Base-by-base conservation (phyloP, 495 filamentous ascomycete species). In the Penicillium pancosmium region DNA sequence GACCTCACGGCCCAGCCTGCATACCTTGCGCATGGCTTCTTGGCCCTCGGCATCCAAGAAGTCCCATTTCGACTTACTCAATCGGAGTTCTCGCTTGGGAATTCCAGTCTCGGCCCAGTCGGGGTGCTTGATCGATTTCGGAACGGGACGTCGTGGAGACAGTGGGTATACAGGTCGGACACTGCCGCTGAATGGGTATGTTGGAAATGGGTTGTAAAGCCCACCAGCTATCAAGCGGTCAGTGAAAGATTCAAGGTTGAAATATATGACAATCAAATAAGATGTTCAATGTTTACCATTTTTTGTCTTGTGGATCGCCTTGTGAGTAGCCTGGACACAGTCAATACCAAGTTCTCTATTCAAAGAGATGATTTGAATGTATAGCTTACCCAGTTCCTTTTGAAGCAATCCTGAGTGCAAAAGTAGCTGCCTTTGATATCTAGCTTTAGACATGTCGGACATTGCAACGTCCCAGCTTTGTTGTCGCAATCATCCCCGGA, bases 341-440 rank as follows among this genome's bases (percentile, higher is more conserved):
- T 38, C 36, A 38, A n/a, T n/a, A 5, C 15, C 12, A 0, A 13
- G 10, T 38, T 38, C 36, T 38, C 27, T 31, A 31, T 31, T 31
- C 27, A 31, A 31, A 31, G 27, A 6, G 5, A 7, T 31, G 8
- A n/a, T n/a, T n/a, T 31, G 27, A 31, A 31, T 1, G 55, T 48
- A 46, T 46, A 55, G 62, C 84, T 65, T 77, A 94, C 91, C 91
- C 91, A 96, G 74, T 87, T 94, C 68, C 82, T 84, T 78, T 93
- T 95, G 75, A 96, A 96, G 78, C 91, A 96, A 60, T 95, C 91
- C 68, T 96, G 91, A 2, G 88, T 86, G 76, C 91, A 96, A 76
- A 95, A 96, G 67, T 80, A 93, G 70, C 88, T 91, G 62, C 88
- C 87, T 73, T 88, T 92, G n/a, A 60, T 6, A 16, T 85, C 91